Conservation (phyloP, 1,284 basidiomycete species). For the Rhodotorula sp. region DNA sequence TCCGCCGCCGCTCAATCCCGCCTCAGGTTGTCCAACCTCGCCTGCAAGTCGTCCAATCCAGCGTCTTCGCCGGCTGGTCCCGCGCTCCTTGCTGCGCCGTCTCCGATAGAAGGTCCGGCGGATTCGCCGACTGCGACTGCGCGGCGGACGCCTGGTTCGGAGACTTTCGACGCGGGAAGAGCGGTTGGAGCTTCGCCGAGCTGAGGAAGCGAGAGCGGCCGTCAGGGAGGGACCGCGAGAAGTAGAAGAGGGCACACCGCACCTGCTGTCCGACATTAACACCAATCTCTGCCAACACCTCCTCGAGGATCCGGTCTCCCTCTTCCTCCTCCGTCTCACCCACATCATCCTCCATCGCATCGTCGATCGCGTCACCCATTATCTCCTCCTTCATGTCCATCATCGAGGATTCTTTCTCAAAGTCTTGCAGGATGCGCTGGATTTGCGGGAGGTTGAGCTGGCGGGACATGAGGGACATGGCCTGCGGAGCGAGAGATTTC, state of each 20-base stretch:
- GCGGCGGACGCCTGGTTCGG: conserved; percentile 64
- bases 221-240: conserved; percentile 1
- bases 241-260: conserved; percentile 37
- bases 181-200: conserved; percentile 78
- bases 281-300: conserved; percentile 97
- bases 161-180: conserved; percentile 59
- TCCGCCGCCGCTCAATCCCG: conserved; percentile 29
- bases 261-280: conserved; percentile 89
- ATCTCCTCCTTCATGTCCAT: conserved; percentile 99
- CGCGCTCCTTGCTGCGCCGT: conserved; percentile 53
- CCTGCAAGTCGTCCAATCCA: conserved; percentile 86
- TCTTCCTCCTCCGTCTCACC: conserved; percentile 86
- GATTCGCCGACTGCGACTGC: conserved; percentile 76
- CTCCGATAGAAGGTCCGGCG: conserved; percentile 49
- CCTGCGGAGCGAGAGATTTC: conserved; percentile 56
- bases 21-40: conserved; percentile 75
- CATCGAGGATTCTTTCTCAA: conserved; percentile 91
- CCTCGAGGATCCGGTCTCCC: conserved; percentile 92
- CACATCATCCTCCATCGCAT: conserved; percentile 91
- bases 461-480: conserved; percentile 97
- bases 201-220: conserved; percentile 50
- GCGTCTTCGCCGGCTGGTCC: conserved; percentile 53
- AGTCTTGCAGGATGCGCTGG: conserved; percentile 94
- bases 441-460: conserved; percentile 93
- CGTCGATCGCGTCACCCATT: conserved; percentile 98